Evolutionary conservation across 2,329 filamentous ascomycete genomes (phyloP), one percentile per base, ranked within the genome.

Genomic region (Penicillium sp.): DNA sequence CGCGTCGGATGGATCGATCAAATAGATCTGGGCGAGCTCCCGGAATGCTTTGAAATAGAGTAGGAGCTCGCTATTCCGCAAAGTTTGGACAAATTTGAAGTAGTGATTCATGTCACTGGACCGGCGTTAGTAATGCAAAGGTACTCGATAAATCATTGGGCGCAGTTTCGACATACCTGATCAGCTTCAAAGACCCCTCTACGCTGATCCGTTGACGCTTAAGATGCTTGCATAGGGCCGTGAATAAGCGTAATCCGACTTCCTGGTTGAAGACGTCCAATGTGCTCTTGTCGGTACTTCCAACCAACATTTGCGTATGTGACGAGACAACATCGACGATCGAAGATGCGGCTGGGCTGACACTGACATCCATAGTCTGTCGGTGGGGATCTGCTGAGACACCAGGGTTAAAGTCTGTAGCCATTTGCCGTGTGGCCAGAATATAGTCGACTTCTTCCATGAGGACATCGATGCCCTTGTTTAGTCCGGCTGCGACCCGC

Each of bases 391-490:
- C 69, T 44, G 69, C 66, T 24, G 68, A 71, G 51, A 69, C 65
- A 28, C 71, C 78, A 0, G 94, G 93, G 67, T 97, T 97, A 76
- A 94, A 99, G 75, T 99, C 94, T 0, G 89, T 89, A 0, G 92
- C 88, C 21, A 83, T 78, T 71, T 99, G 94, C 2, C 88, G 91
- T 0, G 92, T 96, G 16, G 90, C 92, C 65, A 92, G 92, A 31
- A 99, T 83, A 70, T 95, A 97, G 72, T 99, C 94, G 24, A 97
- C 92, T 76, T 99, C 94, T 66, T 96, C 92, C 89, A 99, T 97
- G 39, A 99, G 83, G 53, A 97, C 94, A 68, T 99, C 93, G 59
- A 99, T 97, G 60, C 94, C 94, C 77, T 96, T 97, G 75, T 97
- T 97, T 59, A 99, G 79, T 1, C 95, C 95, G 8, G 93, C 92